Evolutionary conservation across 2,329 filamentous ascomycete genomes (phyloP).

Genomic region (Cordyceps cicadae): DNA sequence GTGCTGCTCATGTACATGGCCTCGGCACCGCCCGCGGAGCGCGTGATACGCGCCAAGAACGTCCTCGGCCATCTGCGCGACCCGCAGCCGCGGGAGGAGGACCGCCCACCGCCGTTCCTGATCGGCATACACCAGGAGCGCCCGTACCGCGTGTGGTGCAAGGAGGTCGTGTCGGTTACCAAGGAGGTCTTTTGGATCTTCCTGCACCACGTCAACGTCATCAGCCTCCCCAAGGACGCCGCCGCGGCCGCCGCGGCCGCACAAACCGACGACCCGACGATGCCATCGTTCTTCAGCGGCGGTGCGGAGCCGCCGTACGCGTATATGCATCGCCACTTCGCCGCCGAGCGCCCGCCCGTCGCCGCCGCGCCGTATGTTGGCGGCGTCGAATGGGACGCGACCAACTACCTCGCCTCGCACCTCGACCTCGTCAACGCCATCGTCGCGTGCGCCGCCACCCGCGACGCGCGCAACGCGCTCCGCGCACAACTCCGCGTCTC

Average conservation of each 20-base stretch:
- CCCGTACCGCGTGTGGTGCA: slow-evolving; percentile 89
- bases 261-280: slow-evolving; percentile 12
- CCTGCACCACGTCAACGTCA: slow-evolving; percentile 83
- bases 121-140: slow-evolving; percentile 78
- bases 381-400: slow-evolving; percentile 97
- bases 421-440: slow-evolving; percentile 89
- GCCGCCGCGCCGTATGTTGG: slow-evolving; percentile 93
- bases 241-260: neutral
- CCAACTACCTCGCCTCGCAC: slow-evolving; percentile 89
- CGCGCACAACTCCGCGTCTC: slow-evolving; percentile 72
- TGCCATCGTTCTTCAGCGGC: slow-evolving; percentile 25
- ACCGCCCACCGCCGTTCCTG: slow-evolving; percentile 75
- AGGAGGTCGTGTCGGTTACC: slow-evolving; percentile 84
- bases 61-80: slow-evolving; percentile 75
- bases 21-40: slow-evolving; percentile 51
- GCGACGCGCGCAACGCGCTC: slow-evolving; percentile 63
- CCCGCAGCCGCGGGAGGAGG: slow-evolving; percentile 64
- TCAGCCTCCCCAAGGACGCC: slow-evolving; percentile 49
- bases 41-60: slow-evolving; percentile 60
- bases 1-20: slow-evolving; percentile 84
- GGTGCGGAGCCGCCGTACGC: slow-evolving; percentile 35
- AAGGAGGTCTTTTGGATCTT: slow-evolving; percentile 99
- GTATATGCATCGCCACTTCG: slow-evolving; percentile 68
- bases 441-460: slow-evolving; percentile 67
- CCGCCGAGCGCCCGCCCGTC: slow-evolving; percentile 77